These are phyloP conservation scores for Aquilaria yunnanensis DNA, from an alignment of 345 rosid genomes.

Conservation along the genomic window DNA sequence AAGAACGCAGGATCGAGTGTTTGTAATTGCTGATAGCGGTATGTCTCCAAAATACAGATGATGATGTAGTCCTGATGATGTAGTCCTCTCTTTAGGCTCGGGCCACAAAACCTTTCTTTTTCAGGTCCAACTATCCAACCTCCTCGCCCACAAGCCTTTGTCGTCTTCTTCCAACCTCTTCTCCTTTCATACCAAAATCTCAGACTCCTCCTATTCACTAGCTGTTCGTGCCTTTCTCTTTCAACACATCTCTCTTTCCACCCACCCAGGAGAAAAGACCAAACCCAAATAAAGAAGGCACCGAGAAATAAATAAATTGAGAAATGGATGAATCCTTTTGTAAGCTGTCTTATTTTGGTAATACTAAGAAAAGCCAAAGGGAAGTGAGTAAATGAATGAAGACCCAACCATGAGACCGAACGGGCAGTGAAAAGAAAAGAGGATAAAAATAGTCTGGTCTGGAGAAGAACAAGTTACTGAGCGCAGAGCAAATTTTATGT, in stretches of 20 bases:
- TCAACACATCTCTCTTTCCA: background rate
- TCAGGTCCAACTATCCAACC: too few species aligned
- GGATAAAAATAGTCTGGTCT: too few species aligned
- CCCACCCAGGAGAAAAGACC: background rate
- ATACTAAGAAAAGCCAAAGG: background rate
- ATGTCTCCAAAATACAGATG: too few species aligned
- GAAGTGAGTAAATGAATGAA: background rate
- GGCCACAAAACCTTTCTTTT: constrained; percentile 5
- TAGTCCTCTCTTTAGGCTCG: constrained; percentile 12
- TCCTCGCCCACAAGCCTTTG: too few species aligned
- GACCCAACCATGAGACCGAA: background rate
- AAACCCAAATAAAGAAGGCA: background rate
- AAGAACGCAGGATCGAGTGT: constrained; percentile 10
- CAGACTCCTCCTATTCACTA: too few species aligned
- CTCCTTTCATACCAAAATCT: background rate
- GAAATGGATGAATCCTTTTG: background rate
- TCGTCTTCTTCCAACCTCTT: too few species aligned
- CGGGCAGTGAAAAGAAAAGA: background rate
- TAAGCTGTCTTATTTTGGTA: constrained; percentile 12
- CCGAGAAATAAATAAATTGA: background rate
- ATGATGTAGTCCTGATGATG: background rate
- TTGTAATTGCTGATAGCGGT: background rate
- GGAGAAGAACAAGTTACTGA: too few species aligned
- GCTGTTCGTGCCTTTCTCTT: background rate
- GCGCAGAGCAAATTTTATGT: too few species aligned